Conservation (phyloP, 768 basidiomycete species). For the Royoungia palumana region DNA sequence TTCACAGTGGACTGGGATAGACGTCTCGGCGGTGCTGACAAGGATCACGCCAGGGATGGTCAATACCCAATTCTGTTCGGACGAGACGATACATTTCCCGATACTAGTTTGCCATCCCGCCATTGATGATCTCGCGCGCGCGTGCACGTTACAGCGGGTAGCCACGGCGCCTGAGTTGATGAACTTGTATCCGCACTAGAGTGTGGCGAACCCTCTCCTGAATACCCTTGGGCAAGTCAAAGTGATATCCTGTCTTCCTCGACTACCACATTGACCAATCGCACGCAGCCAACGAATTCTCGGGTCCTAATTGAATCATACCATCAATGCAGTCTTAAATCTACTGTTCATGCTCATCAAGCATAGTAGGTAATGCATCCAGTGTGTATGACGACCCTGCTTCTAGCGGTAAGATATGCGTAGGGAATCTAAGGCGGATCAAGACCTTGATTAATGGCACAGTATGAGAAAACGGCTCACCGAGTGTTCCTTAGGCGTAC, state of each 20-base stretch:
- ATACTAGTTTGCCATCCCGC: conserved; percentile 54
- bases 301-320: too few relatives aligned
- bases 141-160: conserved; percentile 62
- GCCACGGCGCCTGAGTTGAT: conserved; percentile 70
- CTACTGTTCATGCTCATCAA: background rate
- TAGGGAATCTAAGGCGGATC: conserved; percentile 9
- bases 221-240: conserved; percentile 64
- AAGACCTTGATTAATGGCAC: background rate
- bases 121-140: conserved; percentile 49
- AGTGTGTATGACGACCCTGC: background rate
- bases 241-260: conserved; percentile 30
- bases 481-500: conserved; percentile 46
- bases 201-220: conserved; percentile 35
- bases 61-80: conserved; percentile 49
- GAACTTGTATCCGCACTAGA: conserved; percentile 54
- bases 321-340: conserved; percentile 22
- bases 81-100: conserved; percentile 56
- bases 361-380: conserved; percentile 10
- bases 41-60: conserved; percentile 50
- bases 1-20: conserved; percentile 51
- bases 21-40: conserved; percentile 56
- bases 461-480: conserved; percentile 9
- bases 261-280: conserved; percentile 2
- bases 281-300: conserved; percentile 29
- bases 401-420: conserved; percentile 10